Base-by-base conservation (phyloP, 208 protist species). In the Kentomonas sorsogonicus region DNA sequence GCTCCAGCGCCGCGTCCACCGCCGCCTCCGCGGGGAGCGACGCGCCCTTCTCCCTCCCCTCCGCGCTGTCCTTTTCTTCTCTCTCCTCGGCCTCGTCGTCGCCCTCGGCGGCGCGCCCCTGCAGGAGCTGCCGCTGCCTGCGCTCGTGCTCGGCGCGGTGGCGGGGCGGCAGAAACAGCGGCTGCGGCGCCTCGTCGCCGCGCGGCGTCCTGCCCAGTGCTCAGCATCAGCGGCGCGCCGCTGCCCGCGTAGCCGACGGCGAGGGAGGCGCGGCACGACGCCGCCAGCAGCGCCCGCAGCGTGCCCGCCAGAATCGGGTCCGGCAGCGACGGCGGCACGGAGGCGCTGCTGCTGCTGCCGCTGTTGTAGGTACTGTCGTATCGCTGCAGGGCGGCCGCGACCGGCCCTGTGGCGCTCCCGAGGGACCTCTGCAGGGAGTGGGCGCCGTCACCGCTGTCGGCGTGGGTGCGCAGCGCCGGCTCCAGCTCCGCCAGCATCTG, bases 291-390 rank as follows among this genome's bases (percentile, higher is more conserved):
- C 41, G 86, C 62, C 0, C 86, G 86, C n/a, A 84, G 55, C 2
- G 86, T 93, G 33, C 82, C 77, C 15, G 70, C 68, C 43, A 90
- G 52, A 48, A 93, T 83, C 13, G 66, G 56, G 57, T 90, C 82
- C 0, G 46, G 60, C 58, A 66, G n/a, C 31, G 53, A 23, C 44
- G 33, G 0, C 53, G 40, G 23, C 29, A 31, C 18, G 34, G 26
- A 1, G 59, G 6, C 43, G 34, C 30, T 26, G 27, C 36, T 23
- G 16, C 34, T 54, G 53, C 10, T 38, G 44, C 64, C 38, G 60
- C 18, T 63, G 45, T 60, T 67, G 38, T 56, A 62, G 45, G 16
- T 53, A 18, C 20, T 56, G 52, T 62, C 56, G 55, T 57, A 59
- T 41, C 60, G 52, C n/a, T n/a, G n/a, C n/a, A n/a, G n/a, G n/a